A percentile compares a stretch with the other conserved stretches of the same genome.
Conservation (phyloP, 306 rosid species). For the Quercus agrifolia region DNA sequence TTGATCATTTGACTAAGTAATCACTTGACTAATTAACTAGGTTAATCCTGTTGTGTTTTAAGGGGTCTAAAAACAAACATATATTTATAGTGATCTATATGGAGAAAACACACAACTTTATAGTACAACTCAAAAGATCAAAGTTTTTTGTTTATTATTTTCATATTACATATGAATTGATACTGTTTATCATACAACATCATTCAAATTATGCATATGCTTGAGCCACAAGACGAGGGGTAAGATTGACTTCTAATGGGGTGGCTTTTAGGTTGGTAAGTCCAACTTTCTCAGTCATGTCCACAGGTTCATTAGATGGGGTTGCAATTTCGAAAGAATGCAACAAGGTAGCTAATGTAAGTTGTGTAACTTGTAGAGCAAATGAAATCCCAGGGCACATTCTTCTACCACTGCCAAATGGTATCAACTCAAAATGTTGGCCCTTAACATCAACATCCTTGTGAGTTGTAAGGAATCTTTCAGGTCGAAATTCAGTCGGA, state of each 20-base stretch:
- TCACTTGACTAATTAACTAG: no score
- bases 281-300: constrained; percentile 36
- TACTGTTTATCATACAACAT: no score
- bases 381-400: constrained; percentile 29
- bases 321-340: constrained; percentile 23
- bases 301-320: background rate
- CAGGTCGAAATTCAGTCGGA: constrained; percentile 27
- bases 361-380: constrained; percentile 9
- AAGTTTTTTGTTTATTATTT: no score
- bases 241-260: constrained; percentile 1
- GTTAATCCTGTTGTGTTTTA: no score
- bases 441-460: constrained; percentile 21
- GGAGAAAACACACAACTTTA: no score
- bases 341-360: constrained; percentile 21
- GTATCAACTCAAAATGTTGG: constrained; percentile 26
- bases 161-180: no score
- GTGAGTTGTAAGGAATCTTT: constrained; percentile 36
- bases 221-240: background rate
- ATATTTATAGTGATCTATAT: no score
- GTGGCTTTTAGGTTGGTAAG: constrained; percentile 14
- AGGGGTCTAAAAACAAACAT: no score
- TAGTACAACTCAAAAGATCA: no score
- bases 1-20: no score
- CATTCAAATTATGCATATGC: background rate
- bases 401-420: constrained; percentile 46